Evolutionary conservation across 768 basidiomycete species (phyloP), one percentile per base, ranked within the genome.

Genomic region (Thelephora ganbajun): DNA sequence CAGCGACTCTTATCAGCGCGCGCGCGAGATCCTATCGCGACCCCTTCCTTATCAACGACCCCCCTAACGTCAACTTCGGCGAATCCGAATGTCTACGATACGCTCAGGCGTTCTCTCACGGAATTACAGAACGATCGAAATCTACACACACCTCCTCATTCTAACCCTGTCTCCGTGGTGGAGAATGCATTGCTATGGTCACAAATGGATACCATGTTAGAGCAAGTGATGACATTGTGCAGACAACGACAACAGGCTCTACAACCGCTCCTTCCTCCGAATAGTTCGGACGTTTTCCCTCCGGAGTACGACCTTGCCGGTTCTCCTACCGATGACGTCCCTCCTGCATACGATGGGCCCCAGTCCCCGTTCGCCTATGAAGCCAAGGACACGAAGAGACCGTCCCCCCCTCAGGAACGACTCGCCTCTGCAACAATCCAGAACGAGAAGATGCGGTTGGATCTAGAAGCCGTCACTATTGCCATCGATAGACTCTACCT

Each of bases 401-500:
- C 18, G 1, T 41, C 16, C 22, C 14, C 14, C 7, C 4, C 12
- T 41, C 39, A 41, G 39, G 39, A 41, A 7, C 6, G 22, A 16
- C 7, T 18, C 39, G 18, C 16, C 14, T 14, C 18, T 22, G 14
- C 22, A 14, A 41, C 39, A 11, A 18, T 22, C 22, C 16, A 22
- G 39, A 77, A 74, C 61, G 89, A 91, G 62, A 93, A 93, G 68
- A 85, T 82, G 77, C 66, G 77, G 45, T 63, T 85, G 57, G 94
- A 98, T 60, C 69, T 97, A 16, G 91, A 96, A 54, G 71, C 74
- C 11, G 79, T 98, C 41, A 77, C 87, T 0, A 73, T 76, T 60
- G 92, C 96, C 26, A 93, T 99, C 56, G 92, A 94, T 60, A 71
- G 91, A 34, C 66, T 97, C 11, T 89, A 96, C 61, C 62, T 75